Conservation (phyloP, 805 yeast species). For the Isabelozyma rhagii region DNA sequence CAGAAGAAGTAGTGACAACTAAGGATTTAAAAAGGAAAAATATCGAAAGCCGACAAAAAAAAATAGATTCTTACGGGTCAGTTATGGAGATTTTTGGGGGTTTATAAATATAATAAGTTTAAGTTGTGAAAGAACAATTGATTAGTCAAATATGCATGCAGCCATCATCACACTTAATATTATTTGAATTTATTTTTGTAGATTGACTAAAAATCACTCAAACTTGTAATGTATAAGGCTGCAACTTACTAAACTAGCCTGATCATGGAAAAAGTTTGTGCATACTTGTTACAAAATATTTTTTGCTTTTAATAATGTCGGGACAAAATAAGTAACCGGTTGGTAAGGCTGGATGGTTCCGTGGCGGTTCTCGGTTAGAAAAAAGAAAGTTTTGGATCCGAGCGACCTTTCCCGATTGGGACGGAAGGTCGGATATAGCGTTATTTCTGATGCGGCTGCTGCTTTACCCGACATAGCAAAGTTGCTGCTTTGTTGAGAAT, state of each 20-base stretch:
- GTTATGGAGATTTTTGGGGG: too few species aligned
- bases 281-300: background rate
- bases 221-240: background rate
- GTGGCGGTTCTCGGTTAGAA: background rate
- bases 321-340: background rate
- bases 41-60: background rate
- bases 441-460: background rate
- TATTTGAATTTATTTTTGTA: too few species aligned
- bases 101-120: too few species aligned
- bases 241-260: background rate
- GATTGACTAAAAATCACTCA: background rate
- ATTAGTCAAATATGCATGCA: background rate
- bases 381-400: background rate
- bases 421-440: background rate
- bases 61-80: too few species aligned
- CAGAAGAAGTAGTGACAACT: too few species aligned
- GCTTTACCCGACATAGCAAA: too few species aligned
- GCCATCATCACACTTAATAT: background rate
- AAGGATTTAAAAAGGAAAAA: background rate
- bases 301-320: background rate
- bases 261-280: background rate
- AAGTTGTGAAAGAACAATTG: background rate
- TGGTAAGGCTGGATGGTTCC: background rate
- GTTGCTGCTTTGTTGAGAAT: too few species aligned
- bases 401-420: background rate